Conservation (phyloP, 2,329 filamentous ascomycete genomes). For the Diaporthe destruens region DNA sequence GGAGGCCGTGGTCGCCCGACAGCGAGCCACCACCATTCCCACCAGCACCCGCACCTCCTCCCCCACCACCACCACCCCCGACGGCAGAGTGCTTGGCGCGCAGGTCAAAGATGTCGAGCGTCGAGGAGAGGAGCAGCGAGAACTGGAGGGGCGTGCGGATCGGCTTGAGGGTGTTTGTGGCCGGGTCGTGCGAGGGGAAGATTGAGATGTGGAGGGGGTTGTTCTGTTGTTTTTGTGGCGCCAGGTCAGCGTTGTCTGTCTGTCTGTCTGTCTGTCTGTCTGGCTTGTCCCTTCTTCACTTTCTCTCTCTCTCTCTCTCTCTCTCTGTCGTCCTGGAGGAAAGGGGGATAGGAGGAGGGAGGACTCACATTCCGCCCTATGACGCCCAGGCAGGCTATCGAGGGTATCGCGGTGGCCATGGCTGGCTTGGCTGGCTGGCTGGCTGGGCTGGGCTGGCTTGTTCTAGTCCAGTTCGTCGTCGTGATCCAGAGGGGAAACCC, state of each 20-base stretch:
- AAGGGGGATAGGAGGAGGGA: no score
- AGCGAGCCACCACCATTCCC: conserved; percentile 54
- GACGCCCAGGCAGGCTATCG: conserved; percentile 92
- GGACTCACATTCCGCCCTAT: conserved; percentile 89
- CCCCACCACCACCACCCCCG: neutral
- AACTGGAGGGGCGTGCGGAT: conserved; percentile 86
- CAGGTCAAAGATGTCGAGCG: conserved; percentile 93
- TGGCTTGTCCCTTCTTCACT: no score
- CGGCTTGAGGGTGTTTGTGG: conserved; percentile 62
- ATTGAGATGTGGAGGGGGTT: conserved; percentile 94
- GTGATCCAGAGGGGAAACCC: conserved; percentile 2
- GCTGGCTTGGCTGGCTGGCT: conserved; percentile 21
- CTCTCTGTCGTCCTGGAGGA: no score
- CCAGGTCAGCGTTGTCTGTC: neutral
- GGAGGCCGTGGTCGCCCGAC: conserved; percentile 88
- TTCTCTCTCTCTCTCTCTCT: no score
- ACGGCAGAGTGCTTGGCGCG: conserved; percentile 71
- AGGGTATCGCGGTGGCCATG: conserved; percentile 76
- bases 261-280: no score
- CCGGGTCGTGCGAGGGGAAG: conserved; percentile 79
- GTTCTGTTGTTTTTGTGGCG: conserved; percentile 69
- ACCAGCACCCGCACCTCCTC: no score
- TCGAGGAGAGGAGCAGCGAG: conserved; percentile 89
- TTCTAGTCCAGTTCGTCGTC: neutral
- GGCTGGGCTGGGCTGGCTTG: no score